Conservation (phyloP, 352 stramenopile genomes). For the Phytophthora macrochlamydospora region DNA sequence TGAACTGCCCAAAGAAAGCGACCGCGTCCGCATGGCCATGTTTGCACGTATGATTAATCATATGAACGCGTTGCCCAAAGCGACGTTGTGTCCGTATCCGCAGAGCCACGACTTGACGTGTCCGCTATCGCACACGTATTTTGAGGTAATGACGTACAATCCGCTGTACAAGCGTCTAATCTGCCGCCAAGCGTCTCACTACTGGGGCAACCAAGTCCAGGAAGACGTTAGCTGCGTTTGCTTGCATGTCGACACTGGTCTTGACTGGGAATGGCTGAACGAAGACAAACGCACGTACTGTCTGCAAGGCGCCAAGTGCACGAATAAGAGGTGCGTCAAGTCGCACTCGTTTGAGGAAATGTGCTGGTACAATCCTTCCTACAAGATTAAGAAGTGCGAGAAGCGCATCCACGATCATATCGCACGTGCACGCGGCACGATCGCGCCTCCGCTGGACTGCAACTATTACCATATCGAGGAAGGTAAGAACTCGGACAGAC, state of each 20-base stretch:
- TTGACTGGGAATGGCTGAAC: slow-evolving; percentile 50
- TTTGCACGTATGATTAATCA: slow-evolving; percentile 61
- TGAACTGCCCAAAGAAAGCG: slow-evolving; percentile 35
- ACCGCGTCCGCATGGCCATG: slow-evolving; percentile 38
- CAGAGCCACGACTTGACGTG: slow-evolving; percentile 33
- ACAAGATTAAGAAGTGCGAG: slow-evolving; percentile 48
- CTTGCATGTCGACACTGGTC: slow-evolving; percentile 48
- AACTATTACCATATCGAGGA: slow-evolving; percentile 45
- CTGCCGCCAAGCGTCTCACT: slow-evolving; percentile 49
- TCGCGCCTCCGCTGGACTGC: slow-evolving; percentile 36
- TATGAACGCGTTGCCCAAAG: slow-evolving; percentile 49
- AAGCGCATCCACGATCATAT: slow-evolving; percentile 39
- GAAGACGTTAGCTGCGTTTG: slow-evolving; percentile 53
- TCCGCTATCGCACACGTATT: slow-evolving; percentile 45
- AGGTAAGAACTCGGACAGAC: slow-evolving; percentile 39
- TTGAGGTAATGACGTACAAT: slow-evolving; percentile 62
- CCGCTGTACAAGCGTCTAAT: slow-evolving; percentile 54
- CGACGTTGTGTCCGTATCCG: slow-evolving; percentile 40
- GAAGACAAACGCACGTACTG: slow-evolving; percentile 42
- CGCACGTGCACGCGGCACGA: slow-evolving; percentile 26
- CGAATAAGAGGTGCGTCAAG: slow-evolving; percentile 42
- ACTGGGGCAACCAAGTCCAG: slow-evolving; percentile 42
- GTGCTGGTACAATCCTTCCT: slow-evolving; percentile 58
- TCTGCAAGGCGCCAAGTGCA: slow-evolving; percentile 34
- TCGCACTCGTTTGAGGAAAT: slow-evolving; percentile 54